A percentile compares a stretch with the other conserved stretches of the same genome.
Conservation (phyloP, 345 rosid species). For the Brassica napus region DNA sequence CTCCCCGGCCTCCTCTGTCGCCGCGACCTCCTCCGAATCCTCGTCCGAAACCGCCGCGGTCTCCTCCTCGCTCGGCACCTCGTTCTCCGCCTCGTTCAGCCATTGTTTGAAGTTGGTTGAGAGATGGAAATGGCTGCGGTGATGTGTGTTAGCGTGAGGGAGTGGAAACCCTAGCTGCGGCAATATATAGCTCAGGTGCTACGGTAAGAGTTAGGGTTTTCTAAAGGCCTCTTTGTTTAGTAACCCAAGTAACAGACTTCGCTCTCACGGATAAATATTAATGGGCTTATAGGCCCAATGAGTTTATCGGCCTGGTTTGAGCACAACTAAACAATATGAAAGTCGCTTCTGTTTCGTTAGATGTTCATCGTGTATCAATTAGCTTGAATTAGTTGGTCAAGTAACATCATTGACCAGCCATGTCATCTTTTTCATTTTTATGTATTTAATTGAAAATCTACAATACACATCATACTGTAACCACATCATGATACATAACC, state of each 20-base stretch:
- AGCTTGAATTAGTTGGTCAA: not conserved
- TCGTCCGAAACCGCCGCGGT: constrained; percentile 61
- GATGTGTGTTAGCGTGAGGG: not conserved
- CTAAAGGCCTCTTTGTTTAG: not conserved
- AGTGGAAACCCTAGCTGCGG: not conserved
- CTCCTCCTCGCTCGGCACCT: constrained; percentile 43
- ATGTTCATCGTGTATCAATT: not conserved
- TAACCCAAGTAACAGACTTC: not conserved
- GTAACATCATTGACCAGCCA: not conserved
- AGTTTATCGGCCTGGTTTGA: not conserved
- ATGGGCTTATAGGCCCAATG: not conserved
- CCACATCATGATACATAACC: not conserved
- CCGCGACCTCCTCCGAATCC: constrained; percentile 73
- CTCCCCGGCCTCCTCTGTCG: constrained; percentile 37
- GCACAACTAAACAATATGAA: not conserved
- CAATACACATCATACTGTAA: not conserved
- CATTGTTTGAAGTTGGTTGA: constrained; percentile 14
- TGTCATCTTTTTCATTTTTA: not conserved
- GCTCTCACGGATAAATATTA: not conserved
- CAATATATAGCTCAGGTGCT: not conserved
- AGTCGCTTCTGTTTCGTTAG: not conserved
- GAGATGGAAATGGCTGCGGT: not conserved
- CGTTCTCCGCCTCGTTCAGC: constrained; percentile 42
- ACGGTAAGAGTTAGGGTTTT: not conserved
- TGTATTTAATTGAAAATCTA: not conserved